Base-by-base conservation (phyloP, 176 grass and related monocot genomes). In the Musa acuminata region DNA sequence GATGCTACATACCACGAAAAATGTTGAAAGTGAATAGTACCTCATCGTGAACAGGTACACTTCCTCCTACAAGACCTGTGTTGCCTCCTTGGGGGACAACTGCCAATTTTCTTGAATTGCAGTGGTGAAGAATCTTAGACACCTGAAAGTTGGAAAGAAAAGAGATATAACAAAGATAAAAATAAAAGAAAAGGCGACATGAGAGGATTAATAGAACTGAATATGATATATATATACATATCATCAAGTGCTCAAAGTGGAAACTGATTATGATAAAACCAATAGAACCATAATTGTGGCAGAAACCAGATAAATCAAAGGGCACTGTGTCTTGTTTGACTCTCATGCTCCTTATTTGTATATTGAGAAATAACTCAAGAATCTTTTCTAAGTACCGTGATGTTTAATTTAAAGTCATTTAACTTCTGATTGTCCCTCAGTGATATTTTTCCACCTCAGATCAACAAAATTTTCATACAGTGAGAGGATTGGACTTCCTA, bases 1-100 rank as follows among this genome's bases (percentile, higher is more conserved):
- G 21, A 21, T 73, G 13, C 10, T 25, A 11, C 11, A 25, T 11
- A 54, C n/a, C 0, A 72, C 7, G 8, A 54, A 53, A 11, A 54
- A 26, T 54, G 13, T 3, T 73, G 51, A 73, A 73, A 54, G 54
- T 6, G 14, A 25, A 55, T 55, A 8, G 21, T 53, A 96, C 89
- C 93, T 96, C 93, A 78, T 96, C 89, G 59, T 86, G 87, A 82
- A 96, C 93, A 81, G 93, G 93, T 63, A 96, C 93, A 69, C 93
- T 92, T 51, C 89, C 93, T 73, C 93, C 93, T 81, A 96, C 93
- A 74, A 96, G 90, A 79, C 93, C 93, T 85, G 93, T 96, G 26
- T 96, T 96, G 54, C 93, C 93, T 80, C 93, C 89, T 77, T 96
- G 93, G 16, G 87, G 93, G 69, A 92, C 93, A 65, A 96, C 85